A percentile compares a stretch with the other conserved stretches of the same genome.
Conservation (phyloP, 2,329 filamentous ascomycete genomes). For the Leptographium wingfieldii region DNA sequence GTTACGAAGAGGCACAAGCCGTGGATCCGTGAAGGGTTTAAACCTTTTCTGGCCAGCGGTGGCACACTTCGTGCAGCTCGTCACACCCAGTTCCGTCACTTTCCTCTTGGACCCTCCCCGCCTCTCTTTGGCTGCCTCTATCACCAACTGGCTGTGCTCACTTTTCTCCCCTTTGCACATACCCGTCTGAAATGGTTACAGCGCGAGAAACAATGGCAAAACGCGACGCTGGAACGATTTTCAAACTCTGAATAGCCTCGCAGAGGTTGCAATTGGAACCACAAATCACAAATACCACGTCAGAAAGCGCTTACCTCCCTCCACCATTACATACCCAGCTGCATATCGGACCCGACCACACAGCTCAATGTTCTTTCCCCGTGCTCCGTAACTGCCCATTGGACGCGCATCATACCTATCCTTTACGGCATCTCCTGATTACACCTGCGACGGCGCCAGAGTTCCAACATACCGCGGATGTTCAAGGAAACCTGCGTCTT, state of each 20-base stretch:
- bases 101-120: background rate
- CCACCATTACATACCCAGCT: background rate
- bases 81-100: background rate
- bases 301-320: slow-evolving; percentile 4
- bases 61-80: background rate
- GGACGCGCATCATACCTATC: background rate
- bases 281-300: slow-evolving; percentile 6
- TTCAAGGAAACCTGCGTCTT: background rate
- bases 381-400: background rate
- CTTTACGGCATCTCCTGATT: background rate
- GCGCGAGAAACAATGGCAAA: background rate
- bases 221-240: background rate
- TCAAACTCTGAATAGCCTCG: background rate
- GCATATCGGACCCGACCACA: background rate
- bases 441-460: background rate
- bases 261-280: background rate
- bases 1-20: background rate
- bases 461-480: background rate
- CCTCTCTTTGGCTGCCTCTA: background rate
- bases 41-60: background rate
- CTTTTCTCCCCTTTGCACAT: background rate
- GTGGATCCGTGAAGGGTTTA: background rate
- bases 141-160: background rate
- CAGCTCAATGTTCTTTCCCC: background rate
- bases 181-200: background rate